These are phyloP conservation scores for Wickerhamomyces queroliae DNA, from an alignment of 805 yeast species.

Conservation along the genomic window DNA sequence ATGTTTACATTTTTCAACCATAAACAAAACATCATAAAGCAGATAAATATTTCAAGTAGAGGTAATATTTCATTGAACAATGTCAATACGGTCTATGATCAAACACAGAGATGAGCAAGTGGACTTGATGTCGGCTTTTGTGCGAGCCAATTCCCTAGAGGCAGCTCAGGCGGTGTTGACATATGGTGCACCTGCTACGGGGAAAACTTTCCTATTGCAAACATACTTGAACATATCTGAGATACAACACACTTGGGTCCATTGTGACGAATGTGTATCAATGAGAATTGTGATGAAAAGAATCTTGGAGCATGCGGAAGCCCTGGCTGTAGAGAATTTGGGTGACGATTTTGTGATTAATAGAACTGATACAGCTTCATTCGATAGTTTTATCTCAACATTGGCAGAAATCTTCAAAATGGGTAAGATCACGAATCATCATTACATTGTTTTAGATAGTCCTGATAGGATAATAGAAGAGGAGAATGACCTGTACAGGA, in stretches of 20 bases:
- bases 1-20: too few relatives aligned
- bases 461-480: slow-evolving; percentile 21
- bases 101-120: slow-evolving; percentile 13
- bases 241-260: slow-evolving; percentile 13
- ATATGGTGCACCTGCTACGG: slow-evolving; percentile 19
- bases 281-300: slow-evolving; percentile 19
- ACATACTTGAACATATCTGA: slow-evolving; percentile 5
- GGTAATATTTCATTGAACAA: too few relatives aligned
- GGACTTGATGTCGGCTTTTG: slow-evolving; percentile 11
- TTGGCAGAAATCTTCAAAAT: slow-evolving; percentile 9
- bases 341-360: slow-evolving; percentile 6
- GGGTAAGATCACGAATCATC: slow-evolving; percentile 7
- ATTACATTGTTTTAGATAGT: slow-evolving; percentile 20
- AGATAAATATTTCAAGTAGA: too few relatives aligned
- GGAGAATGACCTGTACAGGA: slow-evolving; percentile 7
- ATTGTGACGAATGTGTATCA: slow-evolving; percentile 22
- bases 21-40: too few relatives aligned
- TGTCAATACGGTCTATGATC: not conserved
- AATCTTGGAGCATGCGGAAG: slow-evolving; percentile 3
- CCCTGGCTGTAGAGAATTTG: slow-evolving; percentile 8
- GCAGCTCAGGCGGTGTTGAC: slow-evolving; percentile 8
- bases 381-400: slow-evolving; percentile 17
- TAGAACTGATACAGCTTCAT: slow-evolving; percentile 9
- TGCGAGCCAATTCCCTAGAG: slow-evolving; percentile 3
- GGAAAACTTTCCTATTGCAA: slow-evolving; percentile 15